Evolutionary conservation across 1,284 basidiomycete species (phyloP).

Genomic region (Ceratobasidium sp.): DNA sequence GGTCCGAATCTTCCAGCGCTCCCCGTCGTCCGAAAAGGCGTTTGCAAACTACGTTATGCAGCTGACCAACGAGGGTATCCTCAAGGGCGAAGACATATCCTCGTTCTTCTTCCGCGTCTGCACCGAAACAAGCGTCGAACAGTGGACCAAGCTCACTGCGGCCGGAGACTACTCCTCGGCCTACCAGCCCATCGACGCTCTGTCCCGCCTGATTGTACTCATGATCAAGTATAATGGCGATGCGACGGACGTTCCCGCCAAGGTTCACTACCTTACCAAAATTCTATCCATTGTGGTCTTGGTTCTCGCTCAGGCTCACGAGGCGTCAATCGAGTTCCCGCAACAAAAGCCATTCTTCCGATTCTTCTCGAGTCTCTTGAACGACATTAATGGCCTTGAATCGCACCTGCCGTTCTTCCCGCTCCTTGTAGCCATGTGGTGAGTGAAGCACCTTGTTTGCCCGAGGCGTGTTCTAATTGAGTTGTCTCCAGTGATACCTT

Average conservation of each 20-base stretch:
- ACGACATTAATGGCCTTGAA: slow-evolving; percentile 88
- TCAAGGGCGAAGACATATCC: slow-evolving; percentile 95
- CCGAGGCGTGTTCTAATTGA: slow-evolving; percentile 28
- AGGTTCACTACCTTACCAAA: slow-evolving; percentile 97
- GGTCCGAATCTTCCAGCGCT: slow-evolving; percentile 93
- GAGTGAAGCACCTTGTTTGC: slow-evolving; percentile 42
- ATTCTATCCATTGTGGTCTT: slow-evolving; percentile 97
- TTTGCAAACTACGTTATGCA: slow-evolving; percentile 98
- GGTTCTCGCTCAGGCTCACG: slow-evolving; percentile 92
- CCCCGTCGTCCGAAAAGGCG: slow-evolving; percentile 87
- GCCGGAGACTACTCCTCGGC: slow-evolving; percentile 77
- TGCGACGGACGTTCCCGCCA: slow-evolving; percentile 90
- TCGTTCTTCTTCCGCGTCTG: slow-evolving; percentile 99
- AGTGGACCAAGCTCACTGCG: slow-evolving; percentile 86
- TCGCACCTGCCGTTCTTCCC: slow-evolving; percentile 88
- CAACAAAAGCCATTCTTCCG: slow-evolving; percentile 99
- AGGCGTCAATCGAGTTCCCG: slow-evolving; percentile 84
- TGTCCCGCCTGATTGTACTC: slow-evolving; percentile 93
- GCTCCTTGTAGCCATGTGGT: slow-evolving; percentile 88
- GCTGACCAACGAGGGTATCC: slow-evolving; percentile 93
- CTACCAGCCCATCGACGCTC: slow-evolving; percentile 94
- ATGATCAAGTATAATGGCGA: slow-evolving; percentile 99
- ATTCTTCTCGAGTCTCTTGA: slow-evolving; percentile 96
- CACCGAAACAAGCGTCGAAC: slow-evolving; percentile 91
- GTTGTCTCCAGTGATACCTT: slow-evolving; percentile 78